Evolutionary conservation across 306 rosid genomes (phyloP).

Genomic region (Datisca glomerata): DNA sequence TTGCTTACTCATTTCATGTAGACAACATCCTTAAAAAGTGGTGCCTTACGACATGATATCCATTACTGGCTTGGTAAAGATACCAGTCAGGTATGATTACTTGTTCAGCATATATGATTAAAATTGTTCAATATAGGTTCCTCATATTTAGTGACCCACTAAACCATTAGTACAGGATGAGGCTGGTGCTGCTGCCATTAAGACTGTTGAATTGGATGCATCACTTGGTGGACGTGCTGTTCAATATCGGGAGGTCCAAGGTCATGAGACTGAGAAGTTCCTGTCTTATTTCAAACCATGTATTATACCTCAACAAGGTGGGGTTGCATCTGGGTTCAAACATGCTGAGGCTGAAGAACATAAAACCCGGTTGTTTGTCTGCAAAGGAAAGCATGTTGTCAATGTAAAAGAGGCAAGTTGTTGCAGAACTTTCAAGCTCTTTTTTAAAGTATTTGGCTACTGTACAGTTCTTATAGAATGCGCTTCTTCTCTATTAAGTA

Average conservation of each 20-base stretch:
- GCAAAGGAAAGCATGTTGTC: conserved; percentile 93
- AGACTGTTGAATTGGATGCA: conserved; percentile 95
- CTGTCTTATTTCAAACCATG: conserved; percentile 90
- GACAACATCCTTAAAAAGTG: conserved; percentile 81
- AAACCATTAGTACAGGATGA: conserved; percentile 59
- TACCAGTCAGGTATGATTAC: conserved; percentile 58
- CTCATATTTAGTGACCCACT: conserved; percentile 10
- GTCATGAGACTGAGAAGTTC: conserved; percentile 88
- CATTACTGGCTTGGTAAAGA: conserved; percentile 98
- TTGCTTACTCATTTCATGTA: conserved; percentile 18
- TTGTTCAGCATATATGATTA: conserved; percentile 6
- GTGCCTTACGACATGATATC: conserved; percentile 77
- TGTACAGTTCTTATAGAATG: conserved; percentile 11
- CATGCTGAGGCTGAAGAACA: conserved; percentile 88
- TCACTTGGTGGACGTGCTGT: conserved; percentile 98
- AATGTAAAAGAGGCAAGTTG: conserved; percentile 91
- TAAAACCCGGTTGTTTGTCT: conserved; percentile 53
- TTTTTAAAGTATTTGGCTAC: background rate
- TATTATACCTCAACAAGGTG: conserved; percentile 95
- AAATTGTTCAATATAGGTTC: conserved; percentile 7
- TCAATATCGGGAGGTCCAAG: conserved; percentile 95
- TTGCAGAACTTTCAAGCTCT: background rate
- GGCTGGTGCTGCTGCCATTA: conserved; percentile 92
- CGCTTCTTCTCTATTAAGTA: conserved; percentile 12
- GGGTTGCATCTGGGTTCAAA: conserved; percentile 81